Base-by-base conservation (phyloP, 306 rosid species). In the Prosopis cineraria region DNA sequence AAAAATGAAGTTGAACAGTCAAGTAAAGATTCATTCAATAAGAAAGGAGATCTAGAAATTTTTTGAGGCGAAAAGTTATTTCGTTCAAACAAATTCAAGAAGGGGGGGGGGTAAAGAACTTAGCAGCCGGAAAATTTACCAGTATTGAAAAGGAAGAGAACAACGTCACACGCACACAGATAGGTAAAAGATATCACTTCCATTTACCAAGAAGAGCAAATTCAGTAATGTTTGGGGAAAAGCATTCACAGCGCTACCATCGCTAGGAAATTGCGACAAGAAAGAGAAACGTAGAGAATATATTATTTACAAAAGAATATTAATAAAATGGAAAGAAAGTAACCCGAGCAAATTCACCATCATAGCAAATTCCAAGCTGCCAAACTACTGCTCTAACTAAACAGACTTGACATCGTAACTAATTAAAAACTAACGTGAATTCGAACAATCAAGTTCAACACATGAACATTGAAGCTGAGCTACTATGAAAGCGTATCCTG, bases 331-430 rank as follows among this genome's bases (percentile, higher is more conserved):
- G 69, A 52, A 36, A 11, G 34, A 6, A 29, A 12, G 22, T 55
- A 45, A 75, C 72, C 1, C 33, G 65, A 70, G 75, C 39, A 75
- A 84, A 86, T 80, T 80, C 76, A 30, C 33, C 73, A 64, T 25
- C 62, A 12, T 25, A 72, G 39, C 63, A 64, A 71, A 31, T 17
- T 72, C 24, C 20, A 10, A 34, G 24, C 81, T 22, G 74, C 74
- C 77, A 68, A 62, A 19, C 78, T 65, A 81, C 72, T 19, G 45
- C 73, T 73, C 76, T 39, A 76, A 75, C 75, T 29, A 79, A 45
- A 41, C 59, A 31, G 16, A 33, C 16, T 14, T 19, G 24, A 48
- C 65, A 77, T 53, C 66, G 33, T 3, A 43, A 73, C 67, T 43
- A 67, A 59, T 41, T 68, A 22, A 52, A 70, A 43, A 17, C 80